These are phyloP conservation scores for Epichloe sp. DNA, from an alignment of 2,329 filamentous ascomycete species.

Conservation along the genomic window DNA sequence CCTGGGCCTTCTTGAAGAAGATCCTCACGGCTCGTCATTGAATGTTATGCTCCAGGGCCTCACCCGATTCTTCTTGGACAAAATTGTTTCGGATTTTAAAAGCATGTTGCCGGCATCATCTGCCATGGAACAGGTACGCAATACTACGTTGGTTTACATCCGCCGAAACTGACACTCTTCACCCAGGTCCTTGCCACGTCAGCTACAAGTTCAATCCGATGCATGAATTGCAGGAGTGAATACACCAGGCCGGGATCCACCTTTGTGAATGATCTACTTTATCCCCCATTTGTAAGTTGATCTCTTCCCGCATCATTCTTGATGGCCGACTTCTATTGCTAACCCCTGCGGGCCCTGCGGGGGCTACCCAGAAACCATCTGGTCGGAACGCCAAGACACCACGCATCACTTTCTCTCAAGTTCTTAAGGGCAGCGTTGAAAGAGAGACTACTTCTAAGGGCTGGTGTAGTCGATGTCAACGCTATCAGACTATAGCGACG, in stretches of 20 bases:
- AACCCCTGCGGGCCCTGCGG: background rate
- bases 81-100: slow-evolving; percentile 64
- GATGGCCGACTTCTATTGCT: background rate
- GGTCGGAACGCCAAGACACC: slow-evolving; percentile 35
- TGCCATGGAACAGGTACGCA: slow-evolving; percentile 55
- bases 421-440: slow-evolving; percentile 87
- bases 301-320: background rate
- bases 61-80: slow-evolving; percentile 73
- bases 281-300: slow-evolving; percentile 39
- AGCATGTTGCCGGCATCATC: slow-evolving; percentile 48
- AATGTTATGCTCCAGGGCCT: slow-evolving; percentile 76
- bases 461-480: slow-evolving; percentile 84
- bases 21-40: slow-evolving; percentile 57
- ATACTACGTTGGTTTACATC: background rate
- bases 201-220: slow-evolving; percentile 63
- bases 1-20: slow-evolving; percentile 74
- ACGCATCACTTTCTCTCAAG: slow-evolving; percentile 66
- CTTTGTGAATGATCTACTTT: slow-evolving; percentile 75
- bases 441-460: slow-evolving; percentile 78
- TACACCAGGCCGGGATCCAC: slow-evolving; percentile 67
- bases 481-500: slow-evolving; percentile 79
- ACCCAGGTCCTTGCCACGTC: slow-evolving; percentile 48
- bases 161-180: background rate
- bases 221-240: slow-evolving; percentile 78
- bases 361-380: slow-evolving; percentile 29